phyloP scores from a whole-genome alignment of 1,284 basidiomycete species.

The Singerocomus inundabilis region DNA sequence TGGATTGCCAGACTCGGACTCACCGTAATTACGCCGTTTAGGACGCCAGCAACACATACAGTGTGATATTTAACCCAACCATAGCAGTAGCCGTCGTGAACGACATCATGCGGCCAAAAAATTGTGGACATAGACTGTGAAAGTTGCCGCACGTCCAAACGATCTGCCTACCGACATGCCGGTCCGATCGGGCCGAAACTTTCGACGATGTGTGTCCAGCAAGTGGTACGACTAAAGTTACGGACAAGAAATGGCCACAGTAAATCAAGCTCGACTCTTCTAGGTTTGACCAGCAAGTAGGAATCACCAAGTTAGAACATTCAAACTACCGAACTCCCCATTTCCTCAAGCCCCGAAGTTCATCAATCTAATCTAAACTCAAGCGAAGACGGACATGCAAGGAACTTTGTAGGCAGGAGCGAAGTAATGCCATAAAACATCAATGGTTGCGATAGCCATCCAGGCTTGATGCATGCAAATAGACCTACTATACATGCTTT shows the following conservation, averaged over 20 bases:
- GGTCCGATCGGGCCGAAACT: constrained; percentile 18
- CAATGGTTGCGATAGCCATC: neutral
- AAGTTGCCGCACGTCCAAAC: neutral
- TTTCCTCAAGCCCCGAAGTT: neutral
- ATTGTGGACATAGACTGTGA: constrained; percentile 37
- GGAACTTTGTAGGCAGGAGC: neutral
- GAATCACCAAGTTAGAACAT: neutral
- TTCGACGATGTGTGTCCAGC: neutral
- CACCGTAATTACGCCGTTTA: constrained; percentile 36
- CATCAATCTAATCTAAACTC: neutral
- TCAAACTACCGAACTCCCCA: neutral
- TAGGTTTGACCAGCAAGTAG: neutral
- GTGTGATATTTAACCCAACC: constrained; percentile 47
- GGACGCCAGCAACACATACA: constrained; percentile 51
- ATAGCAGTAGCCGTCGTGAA: constrained; percentile 46
- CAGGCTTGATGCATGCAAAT: neutral
- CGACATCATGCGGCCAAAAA: constrained; percentile 55
- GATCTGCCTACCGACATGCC: neutral
- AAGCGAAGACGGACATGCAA: neutral
- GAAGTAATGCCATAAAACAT: neutral
- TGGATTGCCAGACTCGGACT: constrained; percentile 9
- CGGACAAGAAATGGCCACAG: too few relatives aligned
- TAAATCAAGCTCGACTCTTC: too few relatives aligned
- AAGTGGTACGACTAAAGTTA: neutral
- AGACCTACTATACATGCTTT: constrained; percentile 16